Base-by-base conservation (phyloP, 1,284 basidiomycete genomes). In the Somion occarium region DNA sequence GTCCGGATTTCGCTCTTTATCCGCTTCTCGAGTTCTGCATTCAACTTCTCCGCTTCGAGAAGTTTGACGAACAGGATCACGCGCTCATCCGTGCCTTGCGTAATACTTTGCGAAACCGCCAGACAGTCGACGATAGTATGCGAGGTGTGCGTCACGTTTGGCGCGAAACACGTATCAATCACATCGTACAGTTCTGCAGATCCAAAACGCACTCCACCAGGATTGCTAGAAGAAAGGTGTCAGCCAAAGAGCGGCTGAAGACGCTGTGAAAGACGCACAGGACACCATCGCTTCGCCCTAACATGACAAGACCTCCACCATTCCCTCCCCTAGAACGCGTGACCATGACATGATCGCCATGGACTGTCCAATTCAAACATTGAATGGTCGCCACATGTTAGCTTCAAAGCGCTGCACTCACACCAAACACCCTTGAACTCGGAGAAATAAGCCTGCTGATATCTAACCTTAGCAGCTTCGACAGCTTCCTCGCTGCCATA, bases 151-250 rank as follows among this genome's bases (percentile, higher is more conserved):
- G 69, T 72, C 20, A 72, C 58, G 39, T 63, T 58, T 39, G 64
- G 63, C 43, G 69, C 70, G 64, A 85, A 84, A 61, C 74, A 79
- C 54, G 75, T 64, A 58, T 91, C 88, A 38, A 94, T 74, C 43
- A 92, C 84, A 60, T 89, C 85, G 70, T 94, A 94, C 49, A 94
- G 80, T 68, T 94, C 92, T 25, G 85, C 81, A 27, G 87, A 86
- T 19, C 91, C 91, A 63, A 93, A 94, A 19, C 91, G 80, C 54
- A 95, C 82, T 2, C 91, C 91, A 49, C 87, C 86, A 3, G 92
- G 91, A 66, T 93, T 90, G 58, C 83, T 85, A 61, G 25, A 58
- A 18, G 24, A 42, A 18, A n/a, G 4, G 7, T 15, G 24, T 46
- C 24, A 49, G 37, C 46, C 5, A 22, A 3, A 43, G 42, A 5